Evolutionary conservation across 768 basidiomycete genomes (phyloP).

Genomic region (Boletus coccyginus): DNA sequence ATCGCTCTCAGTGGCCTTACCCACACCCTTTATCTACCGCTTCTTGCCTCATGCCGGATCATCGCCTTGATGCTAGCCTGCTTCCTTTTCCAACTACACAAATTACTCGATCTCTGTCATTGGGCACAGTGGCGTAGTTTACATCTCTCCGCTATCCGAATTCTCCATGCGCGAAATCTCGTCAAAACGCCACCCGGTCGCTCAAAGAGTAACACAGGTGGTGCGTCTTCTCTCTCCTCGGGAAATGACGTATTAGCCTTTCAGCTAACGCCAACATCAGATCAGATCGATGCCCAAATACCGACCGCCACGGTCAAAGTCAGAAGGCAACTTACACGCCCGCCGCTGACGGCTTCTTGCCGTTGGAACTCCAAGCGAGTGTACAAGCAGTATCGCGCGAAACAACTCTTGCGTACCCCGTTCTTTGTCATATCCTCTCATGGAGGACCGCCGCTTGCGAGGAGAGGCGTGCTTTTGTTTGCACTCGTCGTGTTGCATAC

Average conservation of each 20-base stretch:
- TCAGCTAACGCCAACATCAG: not conserved
- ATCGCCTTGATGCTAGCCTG: not conserved
- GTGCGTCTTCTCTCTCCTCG: constrained; percentile 8
- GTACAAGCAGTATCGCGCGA: constrained; percentile 34
- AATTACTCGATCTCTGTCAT: not conserved
- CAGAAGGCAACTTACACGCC: constrained; percentile 1
- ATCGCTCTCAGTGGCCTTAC: not conserved
- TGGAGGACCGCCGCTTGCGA: constrained; percentile 53
- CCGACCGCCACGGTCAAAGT: constrained; percentile 12
- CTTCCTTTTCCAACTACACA: constrained; percentile 10
- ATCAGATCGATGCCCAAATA: constrained; percentile 15
- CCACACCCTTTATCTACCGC: not conserved
- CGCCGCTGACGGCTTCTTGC: not conserved
- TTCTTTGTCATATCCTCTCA: constrained; percentile 8
- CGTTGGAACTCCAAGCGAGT: not conserved
- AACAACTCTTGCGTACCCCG: constrained; percentile 32
- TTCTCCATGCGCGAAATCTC: constrained; percentile 2
- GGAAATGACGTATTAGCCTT: constrained; percentile 7
- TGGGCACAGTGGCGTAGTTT: constrained; percentile 14
- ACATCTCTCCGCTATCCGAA: constrained; percentile 7
- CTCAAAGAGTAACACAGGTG: not conserved
- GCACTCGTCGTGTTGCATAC: constrained; percentile 35
- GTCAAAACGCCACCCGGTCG: constrained; percentile 15
- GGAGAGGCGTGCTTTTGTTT: constrained; percentile 39
- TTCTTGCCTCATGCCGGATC: constrained; percentile 1